Evolutionary conservation across 2,329 filamentous ascomycete genomes (phyloP).

Genomic region (Paecilomyces fulvus): DNA sequence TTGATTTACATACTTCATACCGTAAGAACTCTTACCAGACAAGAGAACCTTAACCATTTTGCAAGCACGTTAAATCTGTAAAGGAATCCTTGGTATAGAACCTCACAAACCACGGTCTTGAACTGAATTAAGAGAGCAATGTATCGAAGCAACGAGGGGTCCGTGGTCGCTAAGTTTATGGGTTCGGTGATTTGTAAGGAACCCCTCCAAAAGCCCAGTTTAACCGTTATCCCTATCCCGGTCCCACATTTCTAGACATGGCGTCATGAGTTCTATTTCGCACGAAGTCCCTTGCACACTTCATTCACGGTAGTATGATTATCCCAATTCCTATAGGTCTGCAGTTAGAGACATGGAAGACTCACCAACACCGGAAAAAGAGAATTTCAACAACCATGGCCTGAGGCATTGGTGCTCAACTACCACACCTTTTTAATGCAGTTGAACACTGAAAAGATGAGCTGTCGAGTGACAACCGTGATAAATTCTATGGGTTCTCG

Average conservation of each 20-base stretch:
- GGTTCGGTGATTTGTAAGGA: background rate
- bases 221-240: background rate
- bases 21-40: slow-evolving; percentile 19
- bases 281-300: background rate
- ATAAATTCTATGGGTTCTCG: background rate
- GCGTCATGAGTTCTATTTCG: background rate
- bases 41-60: slow-evolving; percentile 33
- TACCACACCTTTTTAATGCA: too few relatives aligned
- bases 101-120: background rate
- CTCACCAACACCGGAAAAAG: background rate
- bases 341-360: background rate
- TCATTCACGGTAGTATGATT: background rate
- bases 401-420: background rate
- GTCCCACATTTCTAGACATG: background rate
- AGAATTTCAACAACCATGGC: background rate
- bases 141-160: background rate
- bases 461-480: too few relatives aligned
- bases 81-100: background rate
- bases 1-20: background rate
- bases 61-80: background rate
- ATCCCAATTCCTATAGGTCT: background rate
- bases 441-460: too few relatives aligned
- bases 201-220: background rate
- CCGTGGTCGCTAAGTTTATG: background rate
- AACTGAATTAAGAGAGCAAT: background rate